These are phyloP conservation scores for Cercospora berteroae DNA, from an alignment of 2,329 filamentous ascomycete genomes.

Conservation along the genomic window DNA sequence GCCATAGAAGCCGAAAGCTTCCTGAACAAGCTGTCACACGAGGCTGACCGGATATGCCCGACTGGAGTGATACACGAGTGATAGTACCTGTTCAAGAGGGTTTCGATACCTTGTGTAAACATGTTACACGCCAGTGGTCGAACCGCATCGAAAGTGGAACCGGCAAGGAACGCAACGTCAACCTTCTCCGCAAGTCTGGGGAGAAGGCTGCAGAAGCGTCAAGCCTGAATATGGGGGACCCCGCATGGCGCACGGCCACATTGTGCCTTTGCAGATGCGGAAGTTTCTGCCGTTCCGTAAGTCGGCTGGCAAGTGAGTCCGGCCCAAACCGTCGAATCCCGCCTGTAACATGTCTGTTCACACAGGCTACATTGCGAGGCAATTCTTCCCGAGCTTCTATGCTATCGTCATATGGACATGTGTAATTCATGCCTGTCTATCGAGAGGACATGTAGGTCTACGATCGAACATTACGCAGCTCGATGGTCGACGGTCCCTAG, in stretches of 20 bases:
- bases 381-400: not conserved
- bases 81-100: not conserved
- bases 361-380: too few relatives aligned
- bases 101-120: not conserved
- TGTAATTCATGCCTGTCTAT: not conserved
- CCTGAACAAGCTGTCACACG: not conserved
- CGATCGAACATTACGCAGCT: not conserved
- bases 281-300: not conserved
- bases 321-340: not conserved
- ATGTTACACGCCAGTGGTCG: not conserved
- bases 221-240: not conserved
- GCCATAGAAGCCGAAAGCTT: not conserved
- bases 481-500: not conserved
- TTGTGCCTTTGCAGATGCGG: not conserved
- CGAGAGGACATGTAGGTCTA: not conserved
- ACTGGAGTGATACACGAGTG: not conserved
- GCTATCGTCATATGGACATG: not conserved
- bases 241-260: not conserved
- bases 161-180: not conserved
- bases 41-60: not conserved
- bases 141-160: not conserved
- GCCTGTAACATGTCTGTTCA: too few relatives aligned
- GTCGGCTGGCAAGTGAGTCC: not conserved
- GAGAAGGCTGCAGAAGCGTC: not conserved
- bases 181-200: not conserved